These are phyloP conservation scores for Curvularia hawaiiensis DNA, from an alignment of 2,329 filamentous ascomycete species.

Conservation along the genomic window DNA sequence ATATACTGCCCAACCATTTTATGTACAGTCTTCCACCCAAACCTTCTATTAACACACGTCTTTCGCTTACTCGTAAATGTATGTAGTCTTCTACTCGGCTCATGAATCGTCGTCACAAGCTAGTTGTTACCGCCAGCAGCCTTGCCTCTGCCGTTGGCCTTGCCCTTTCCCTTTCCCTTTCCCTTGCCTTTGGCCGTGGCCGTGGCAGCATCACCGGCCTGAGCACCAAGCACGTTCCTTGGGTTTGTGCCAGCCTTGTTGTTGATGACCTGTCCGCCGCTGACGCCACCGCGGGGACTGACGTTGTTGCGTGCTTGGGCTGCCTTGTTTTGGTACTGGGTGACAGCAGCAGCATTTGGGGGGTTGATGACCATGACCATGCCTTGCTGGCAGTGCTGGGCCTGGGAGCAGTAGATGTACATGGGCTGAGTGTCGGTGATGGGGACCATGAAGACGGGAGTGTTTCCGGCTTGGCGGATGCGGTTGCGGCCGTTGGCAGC, in stretches of 20 bases:
- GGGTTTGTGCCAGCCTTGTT: conserved; percentile 32
- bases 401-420: conserved; percentile 78
- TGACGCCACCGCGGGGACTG: conserved; percentile 26
- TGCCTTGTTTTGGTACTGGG: conserved; percentile 30
- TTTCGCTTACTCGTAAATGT: too few relatives aligned
- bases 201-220: conserved; percentile 14
- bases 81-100: too few relatives aligned
- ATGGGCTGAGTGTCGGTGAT: conserved; percentile 62
- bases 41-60: too few relatives aligned
- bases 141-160: too few relatives aligned
- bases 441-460: conserved; percentile 36
- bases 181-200: not conserved
- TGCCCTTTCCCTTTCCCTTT: not conserved
- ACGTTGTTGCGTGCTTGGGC: conserved; percentile 36
- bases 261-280: conserved; percentile 26
- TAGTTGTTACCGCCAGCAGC: too few relatives aligned
- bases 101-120: not conserved
- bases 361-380: conserved; percentile 77
- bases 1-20: too few relatives aligned
- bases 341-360: conserved; percentile 30
- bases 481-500: conserved; percentile 22
- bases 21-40: too few relatives aligned
- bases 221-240: conserved; percentile 18
- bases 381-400: conserved; percentile 70
- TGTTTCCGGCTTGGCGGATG: conserved; percentile 30